Conservation (phyloP, 108 stramenopile genomes). For the Stephanodiscus triporus region DNA sequence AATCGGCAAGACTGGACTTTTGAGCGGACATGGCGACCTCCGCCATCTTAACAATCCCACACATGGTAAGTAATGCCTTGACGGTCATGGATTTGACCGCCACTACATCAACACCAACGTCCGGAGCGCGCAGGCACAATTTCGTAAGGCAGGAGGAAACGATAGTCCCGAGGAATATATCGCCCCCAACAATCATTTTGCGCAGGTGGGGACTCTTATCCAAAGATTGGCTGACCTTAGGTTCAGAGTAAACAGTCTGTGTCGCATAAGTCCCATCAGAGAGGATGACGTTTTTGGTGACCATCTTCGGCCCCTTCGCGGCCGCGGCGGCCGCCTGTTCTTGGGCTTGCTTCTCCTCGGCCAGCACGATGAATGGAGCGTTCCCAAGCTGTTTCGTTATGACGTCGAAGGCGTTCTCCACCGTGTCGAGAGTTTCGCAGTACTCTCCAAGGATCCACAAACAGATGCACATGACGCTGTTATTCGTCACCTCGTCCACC, state of each 20-base stretch:
- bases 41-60: slow-evolving; percentile 90
- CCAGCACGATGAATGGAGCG: slow-evolving; percentile 74
- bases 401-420: slow-evolving; percentile 79
- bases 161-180: slow-evolving; percentile 93
- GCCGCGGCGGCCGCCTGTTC: slow-evolving; percentile 68
- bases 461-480: slow-evolving; percentile 93
- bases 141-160: slow-evolving; percentile 91
- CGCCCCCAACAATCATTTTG: slow-evolving; percentile 90
- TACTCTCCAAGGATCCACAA: slow-evolving; percentile 99
- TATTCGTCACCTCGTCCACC: slow-evolving; percentile 82
- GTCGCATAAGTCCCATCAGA: slow-evolving; percentile 99
- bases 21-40: slow-evolving; percentile 77
- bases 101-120: slow-evolving; percentile 57
- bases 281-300: slow-evolving; percentile 96
- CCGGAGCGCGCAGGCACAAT: slow-evolving; percentile 79
- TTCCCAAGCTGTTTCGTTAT: slow-evolving; percentile 80
- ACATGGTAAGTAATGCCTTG: slow-evolving; percentile 75
- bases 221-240: slow-evolving; percentile 48
- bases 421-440: slow-evolving; percentile 71
- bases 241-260: slow-evolving; percentile 85
- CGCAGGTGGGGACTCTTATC: slow-evolving; percentile 83
- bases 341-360: slow-evolving; percentile 65
- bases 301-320: slow-evolving; percentile 68
- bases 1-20: slow-evolving; percentile 83
- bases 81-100: slow-evolving; percentile 76